These are phyloP conservation scores for Aspergillus sp. DNA, from an alignment of 2,329 filamentous ascomycete species.

Conservation along the genomic window DNA sequence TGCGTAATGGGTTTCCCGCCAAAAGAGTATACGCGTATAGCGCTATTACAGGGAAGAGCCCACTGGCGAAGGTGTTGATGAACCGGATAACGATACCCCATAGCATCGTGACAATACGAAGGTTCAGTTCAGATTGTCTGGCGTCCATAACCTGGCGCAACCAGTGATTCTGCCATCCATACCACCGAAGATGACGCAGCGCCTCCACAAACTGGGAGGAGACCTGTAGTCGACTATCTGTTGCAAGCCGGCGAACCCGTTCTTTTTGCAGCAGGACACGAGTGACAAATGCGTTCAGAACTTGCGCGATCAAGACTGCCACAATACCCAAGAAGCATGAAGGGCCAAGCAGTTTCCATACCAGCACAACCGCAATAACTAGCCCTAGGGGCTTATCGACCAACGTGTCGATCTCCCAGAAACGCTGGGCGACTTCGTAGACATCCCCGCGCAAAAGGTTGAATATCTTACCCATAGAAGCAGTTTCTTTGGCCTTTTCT, in stretches of 20 bases:
- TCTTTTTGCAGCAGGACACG: conserved; percentile 69
- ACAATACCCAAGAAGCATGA: conserved; percentile 73
- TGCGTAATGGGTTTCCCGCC: conserved; percentile 66
- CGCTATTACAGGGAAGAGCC: conserved; percentile 75
- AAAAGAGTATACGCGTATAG: conserved; percentile 80
- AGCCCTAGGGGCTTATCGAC: conserved; percentile 75
- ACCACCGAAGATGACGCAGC: conserved; percentile 78
- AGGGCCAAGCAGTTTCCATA: conserved; percentile 78
- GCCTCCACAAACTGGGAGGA: conserved; percentile 86
- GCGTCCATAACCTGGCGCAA: conserved; percentile 68
- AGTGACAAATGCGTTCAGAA: conserved; percentile 69
- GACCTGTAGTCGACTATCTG: conserved; percentile 75
- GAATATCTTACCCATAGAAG: conserved; percentile 86
- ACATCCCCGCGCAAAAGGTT: conserved; percentile 71
- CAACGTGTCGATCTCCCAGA: conserved; percentile 83
- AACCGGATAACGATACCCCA: conserved; percentile 66
- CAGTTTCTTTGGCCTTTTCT: conserved; percentile 55
- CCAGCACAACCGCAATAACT: conserved; percentile 70
- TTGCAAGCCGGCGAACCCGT: conserved; percentile 68
- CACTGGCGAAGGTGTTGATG: conserved; percentile 70
- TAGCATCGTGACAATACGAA: conserved; percentile 65
- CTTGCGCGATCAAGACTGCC: conserved; percentile 68
- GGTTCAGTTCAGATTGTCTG: conserved; percentile 66
- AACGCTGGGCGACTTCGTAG: conserved; percentile 53
- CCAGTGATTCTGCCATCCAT: conserved; percentile 80